Conservation (phyloP, 495 filamentous ascomycete genomes). For the Penicillium odoratum region DNA sequence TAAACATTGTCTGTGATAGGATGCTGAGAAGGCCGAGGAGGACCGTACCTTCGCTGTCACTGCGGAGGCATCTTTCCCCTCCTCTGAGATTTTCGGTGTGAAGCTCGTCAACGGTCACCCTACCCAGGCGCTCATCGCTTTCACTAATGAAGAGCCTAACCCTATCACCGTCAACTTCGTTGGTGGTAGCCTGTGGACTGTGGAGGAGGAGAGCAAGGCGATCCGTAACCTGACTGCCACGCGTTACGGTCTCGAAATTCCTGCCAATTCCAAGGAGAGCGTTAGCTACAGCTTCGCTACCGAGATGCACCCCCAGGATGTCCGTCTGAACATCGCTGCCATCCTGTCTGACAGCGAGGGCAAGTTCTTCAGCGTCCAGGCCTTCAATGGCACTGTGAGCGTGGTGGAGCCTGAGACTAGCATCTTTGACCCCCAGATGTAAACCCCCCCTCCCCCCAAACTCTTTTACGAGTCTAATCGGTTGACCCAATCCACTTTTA, state of each 20-base stretch:
- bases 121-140: slow-evolving; percentile 77
- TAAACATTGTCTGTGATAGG: slow-evolving; percentile 27
- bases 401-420: slow-evolving; percentile 90
- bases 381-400: slow-evolving; percentile 84
- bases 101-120: slow-evolving; percentile 92
- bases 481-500: slow-evolving; percentile 39
- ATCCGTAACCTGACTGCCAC: slow-evolving; percentile 82
- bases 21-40: slow-evolving; percentile 50
- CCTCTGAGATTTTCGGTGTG: slow-evolving; percentile 88
- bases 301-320: slow-evolving; percentile 91
- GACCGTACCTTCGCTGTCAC: slow-evolving; percentile 59
- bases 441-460: slow-evolving; percentile 25
- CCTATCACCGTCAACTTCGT: slow-evolving; percentile 76
- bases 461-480: slow-evolving; percentile 2
- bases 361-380: slow-evolving; percentile 69
- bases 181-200: slow-evolving; percentile 71
- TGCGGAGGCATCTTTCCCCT: slow-evolving; percentile 78
- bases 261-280: slow-evolving; percentile 72
- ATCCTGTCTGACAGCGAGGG: slow-evolving; percentile 65
- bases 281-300: slow-evolving; percentile 82
- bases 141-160: slow-evolving; percentile 79
- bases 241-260: slow-evolving; percentile 71
- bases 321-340: slow-evolving; percentile 76
- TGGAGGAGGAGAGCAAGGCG: slow-evolving; percentile 56
- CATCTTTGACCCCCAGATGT: slow-evolving; percentile 97